Evolutionary conservation across 2,329 filamentous ascomycete genomes (phyloP), one percentile per base, ranked within the genome.

Genomic region (Neofusicoccum sp.): DNA sequence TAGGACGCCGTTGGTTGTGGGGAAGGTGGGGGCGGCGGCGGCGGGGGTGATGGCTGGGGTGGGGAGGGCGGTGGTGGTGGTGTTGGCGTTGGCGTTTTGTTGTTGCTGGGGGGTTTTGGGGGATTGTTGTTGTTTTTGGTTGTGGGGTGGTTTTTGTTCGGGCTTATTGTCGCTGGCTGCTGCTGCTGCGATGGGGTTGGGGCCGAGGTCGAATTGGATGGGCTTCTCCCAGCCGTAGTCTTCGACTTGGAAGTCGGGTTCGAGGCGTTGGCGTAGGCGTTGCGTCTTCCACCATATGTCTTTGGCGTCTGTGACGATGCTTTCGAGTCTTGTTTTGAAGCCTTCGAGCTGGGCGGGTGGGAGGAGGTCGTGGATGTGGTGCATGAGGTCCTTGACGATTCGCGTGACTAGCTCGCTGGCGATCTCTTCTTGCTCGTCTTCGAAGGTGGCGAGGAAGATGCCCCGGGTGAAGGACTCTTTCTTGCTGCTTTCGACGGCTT

Each of bases 161-260:
- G 20, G 7, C 38, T 44, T 24, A 12, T 20, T 12, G 34, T 20
- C 40, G 34, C 12, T 26, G 11, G 11, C 2, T 6, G 3, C 30
- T 14, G n/a, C 47, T 31, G 7, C 1, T 31, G 33, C 3, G 26
- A 33, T 36, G 30, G 36, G 31, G 6, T 34, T 28, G 6, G 14
- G 36, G 11, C 26, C 45, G 28, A 33, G n/a, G 26, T 43, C 51
- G 51, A 41, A 56, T 28, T 43, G 36, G 51, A 56, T 56, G 24
- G 51, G 56, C 11, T 30, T 26, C 56, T 48, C 41, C 56, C 41
- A 58, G 31, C 44, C 56, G 56, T 36, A 47, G 56, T 58, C 34
- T 24, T 58, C 41, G 56, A 58, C 41, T 41, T 58, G 56, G 56
- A 58, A 58, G 56, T 47, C 56, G 41, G 56, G 56, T 38, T 58